Conservation (phyloP, 179 eudicot species). For the Nepenthes alata region DNA sequence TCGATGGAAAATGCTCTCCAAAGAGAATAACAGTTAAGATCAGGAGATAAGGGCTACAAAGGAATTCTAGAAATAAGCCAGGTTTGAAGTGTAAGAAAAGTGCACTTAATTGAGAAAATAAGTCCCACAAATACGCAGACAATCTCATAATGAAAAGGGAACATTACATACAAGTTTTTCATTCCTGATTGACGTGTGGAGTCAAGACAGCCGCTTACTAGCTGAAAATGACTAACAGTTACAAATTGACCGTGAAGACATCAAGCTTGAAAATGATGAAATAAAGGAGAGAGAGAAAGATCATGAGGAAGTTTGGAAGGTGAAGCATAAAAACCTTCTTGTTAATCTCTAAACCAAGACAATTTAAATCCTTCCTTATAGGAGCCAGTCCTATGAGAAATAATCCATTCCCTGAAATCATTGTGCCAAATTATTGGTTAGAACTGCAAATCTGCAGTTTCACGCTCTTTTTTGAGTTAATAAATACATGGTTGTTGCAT, state of each 20-base stretch:
- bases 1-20: no score
- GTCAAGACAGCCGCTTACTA: constrained; percentile 43
- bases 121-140: no score
- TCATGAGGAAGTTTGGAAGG: no score
- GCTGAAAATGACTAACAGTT: constrained; percentile 30
- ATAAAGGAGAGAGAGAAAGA: no score
- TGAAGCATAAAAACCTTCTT: constrained; percentile 34
- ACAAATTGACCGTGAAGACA: background rate
- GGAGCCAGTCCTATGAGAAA: constrained; percentile 62
- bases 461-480: background rate
- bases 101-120: no score
- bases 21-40: no score
- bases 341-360: constrained; percentile 81
- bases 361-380: constrained; percentile 44
- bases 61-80: no score
- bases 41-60: no score
- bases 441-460: background rate
- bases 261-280: no score
- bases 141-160: no score
- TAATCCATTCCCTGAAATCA: constrained; percentile 65
- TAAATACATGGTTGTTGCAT: background rate
- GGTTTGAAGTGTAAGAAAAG: no score
- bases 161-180: constrained; percentile 33
- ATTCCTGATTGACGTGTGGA: constrained; percentile 26
- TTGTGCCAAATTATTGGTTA: constrained; percentile 4